Base-by-base conservation (phyloP, 371 early-diverging fungal genomes). In the Sporodiniella umbellata region DNA sequence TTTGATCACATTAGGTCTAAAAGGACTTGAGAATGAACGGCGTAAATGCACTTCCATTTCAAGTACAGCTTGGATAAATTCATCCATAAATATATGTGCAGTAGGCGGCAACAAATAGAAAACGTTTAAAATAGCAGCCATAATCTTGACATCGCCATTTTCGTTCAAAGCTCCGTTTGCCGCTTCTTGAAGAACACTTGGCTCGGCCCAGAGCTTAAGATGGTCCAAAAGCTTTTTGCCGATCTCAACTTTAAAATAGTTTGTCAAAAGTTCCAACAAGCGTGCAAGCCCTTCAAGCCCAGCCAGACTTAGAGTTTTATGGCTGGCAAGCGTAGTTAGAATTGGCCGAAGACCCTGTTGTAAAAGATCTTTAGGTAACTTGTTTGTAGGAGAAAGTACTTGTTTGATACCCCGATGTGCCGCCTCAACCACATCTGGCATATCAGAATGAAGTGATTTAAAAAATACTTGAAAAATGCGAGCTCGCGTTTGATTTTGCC, bases 231-330 rank as follows among this genome's bases (percentile, higher is more conserved):
- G 75, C 77, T 98, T 97, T 51, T 86, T 87, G 22, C 99, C 99
- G 30, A 99, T 96, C 58, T 99, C 98, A 10, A 93, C 94, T 65
- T 98, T 99, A 70, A 99, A 99, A 62, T 98, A 99, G 64, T 89
- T 94, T 24, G 94, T 93, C 55, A 99, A 62, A 0, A 99, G 80
- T 62, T 96, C 91, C 33, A 99, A 65, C 18, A 99, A 76, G 5
- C 97, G 82, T 0, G 95, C 96, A 24, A 99, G 68, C 0, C 98
- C 98, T 45, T 97, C 96, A 8, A 99, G 68, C 23, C 90, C 93
- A 12, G 92, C 77, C 2, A 98, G 94, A 3, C 93, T 94, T 38
- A 99, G 70, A 8, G 89, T 83, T 64, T 91, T 95, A 77, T 90
- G 90, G 56, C 98, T 97, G 0, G 95, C 89, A 0, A 99, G 78